Percentiles rank a stretch among this genome's conserved stretches.
phyloP scores from a whole-genome alignment of 495 filamentous ascomycete species.

The Penicillium steckii region DNA sequence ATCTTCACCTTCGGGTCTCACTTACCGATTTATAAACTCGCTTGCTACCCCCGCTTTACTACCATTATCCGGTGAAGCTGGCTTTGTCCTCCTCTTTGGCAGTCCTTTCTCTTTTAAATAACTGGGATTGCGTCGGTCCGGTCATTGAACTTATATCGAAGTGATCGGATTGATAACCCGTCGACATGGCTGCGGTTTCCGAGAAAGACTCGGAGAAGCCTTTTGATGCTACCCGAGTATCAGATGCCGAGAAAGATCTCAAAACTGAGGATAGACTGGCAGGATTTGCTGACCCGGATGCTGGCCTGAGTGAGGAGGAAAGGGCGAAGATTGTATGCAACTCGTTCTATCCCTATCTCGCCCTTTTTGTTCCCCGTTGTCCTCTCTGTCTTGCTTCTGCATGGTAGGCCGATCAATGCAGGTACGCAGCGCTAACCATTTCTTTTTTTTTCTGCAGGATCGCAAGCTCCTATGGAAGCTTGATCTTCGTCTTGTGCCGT shows the following conservation, averaged over 20 bases:
- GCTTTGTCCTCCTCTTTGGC: background rate
- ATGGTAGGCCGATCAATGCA: background rate
- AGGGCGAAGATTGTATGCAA: slow-evolving; percentile 61
- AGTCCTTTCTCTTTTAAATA: background rate
- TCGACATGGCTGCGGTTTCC: slow-evolving; percentile 10
- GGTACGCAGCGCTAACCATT: slow-evolving; percentile 1
- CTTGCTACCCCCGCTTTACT: slow-evolving; percentile 4
- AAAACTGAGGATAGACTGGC: slow-evolving; percentile 12
- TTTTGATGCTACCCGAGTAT: slow-evolving; percentile 7
- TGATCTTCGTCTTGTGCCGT: slow-evolving; percentile 70
- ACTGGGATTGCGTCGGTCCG: background rate
- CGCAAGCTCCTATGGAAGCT: slow-evolving; percentile 67
- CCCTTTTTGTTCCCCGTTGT: no score
- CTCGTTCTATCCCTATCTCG: background rate
- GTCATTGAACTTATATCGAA: background rate
- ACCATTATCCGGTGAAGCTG: background rate
- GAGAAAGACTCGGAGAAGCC: slow-evolving; percentile 16
- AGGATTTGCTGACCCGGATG: slow-evolving; percentile 61
- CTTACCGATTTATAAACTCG: slow-evolving; percentile 15
- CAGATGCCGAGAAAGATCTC: slow-evolving; percentile 24
- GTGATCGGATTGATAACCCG: background rate
- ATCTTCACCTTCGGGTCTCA: background rate
- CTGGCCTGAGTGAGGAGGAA: slow-evolving; percentile 65
- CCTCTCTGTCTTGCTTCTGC: background rate
- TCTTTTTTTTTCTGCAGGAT: slow-evolving; percentile 46